A percentile compares a stretch with the other conserved stretches of the same genome.
Evolutionary conservation across 805 yeast genomes (phyloP).

Genomic region (Starmerella potacharoeniae): DNA sequence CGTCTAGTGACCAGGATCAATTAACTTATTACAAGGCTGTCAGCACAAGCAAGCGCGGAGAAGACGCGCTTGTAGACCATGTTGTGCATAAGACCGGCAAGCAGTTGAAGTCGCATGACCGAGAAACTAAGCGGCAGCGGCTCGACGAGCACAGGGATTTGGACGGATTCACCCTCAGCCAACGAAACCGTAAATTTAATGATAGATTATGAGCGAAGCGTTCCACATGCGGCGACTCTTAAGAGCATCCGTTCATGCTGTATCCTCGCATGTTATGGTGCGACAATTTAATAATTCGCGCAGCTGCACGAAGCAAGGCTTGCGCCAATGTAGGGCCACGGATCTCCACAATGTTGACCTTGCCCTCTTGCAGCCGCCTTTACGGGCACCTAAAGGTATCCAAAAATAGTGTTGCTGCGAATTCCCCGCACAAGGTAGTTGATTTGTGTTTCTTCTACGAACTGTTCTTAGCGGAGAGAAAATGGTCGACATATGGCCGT

Average conservation of each 20-base stretch:
- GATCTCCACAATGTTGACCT: not conserved
- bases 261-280: no score
- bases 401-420: no score
- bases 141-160: not conserved
- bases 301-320: no score
- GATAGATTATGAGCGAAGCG: not conserved
- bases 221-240: no score
- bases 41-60: constrained; percentile 9
- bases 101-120: not conserved
- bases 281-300: no score
- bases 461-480: no score
- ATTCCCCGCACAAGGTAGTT: no score
- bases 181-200: constrained; percentile 1
- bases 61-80: constrained; percentile 10
- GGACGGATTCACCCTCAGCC: constrained; percentile 1
- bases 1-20: not conserved
- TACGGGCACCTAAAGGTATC: no score
- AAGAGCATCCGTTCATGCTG: no score
- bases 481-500: no score
- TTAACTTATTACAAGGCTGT: constrained; percentile 9
- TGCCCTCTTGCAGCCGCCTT: not conserved
- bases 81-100: not conserved
- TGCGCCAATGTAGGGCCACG: not conserved
- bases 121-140: not conserved
- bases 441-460: no score